Evolutionary conservation across 768 basidiomycete genomes (phyloP), one percentile per base, ranked within the genome.

Genomic region (Dendrothele bispora): DNA sequence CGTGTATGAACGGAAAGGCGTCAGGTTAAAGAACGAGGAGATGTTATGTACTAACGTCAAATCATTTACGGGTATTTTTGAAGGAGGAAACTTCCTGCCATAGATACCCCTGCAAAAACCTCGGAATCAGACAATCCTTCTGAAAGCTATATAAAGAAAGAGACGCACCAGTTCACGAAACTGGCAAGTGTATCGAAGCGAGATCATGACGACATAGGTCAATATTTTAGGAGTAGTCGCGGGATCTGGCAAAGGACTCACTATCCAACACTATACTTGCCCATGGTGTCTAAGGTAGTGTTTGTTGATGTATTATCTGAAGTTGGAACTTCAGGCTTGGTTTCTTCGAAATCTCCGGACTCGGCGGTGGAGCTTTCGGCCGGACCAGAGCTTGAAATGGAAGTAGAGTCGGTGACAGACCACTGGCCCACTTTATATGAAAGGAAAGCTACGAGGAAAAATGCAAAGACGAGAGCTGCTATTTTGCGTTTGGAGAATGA

Each of bases 21-120:
- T 26, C 39, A 32, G 20, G 21, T 35, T 26, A 12, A 53, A 15
- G 36, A 36, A 24, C 26, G 14, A 48, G 17, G 46, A 26, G 28
- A 43, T 39, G 28, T 29, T n/a, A 20, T 11, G 15, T 28, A 70
- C 84, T 53, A 67, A 90, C 88, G 95, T 98, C 56, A 99, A 79
- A 62, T 95, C 85, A 17, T 88, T 65, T 3, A 67, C 79, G 10
- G 95, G 97, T 51, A 98, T 92, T 40, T 80, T 62, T 3, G 86
- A 84, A 1, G 95, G 95, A 28, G 87, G 88, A 64, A 80, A 99
- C 66, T 93, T 95, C 50, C 95, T 79, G 22, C 83, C 97, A 61
- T 98, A 98, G 28, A 98, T 98, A 5, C 92, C 95, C 94, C 93
- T 88, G 53, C 37, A 48, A 29, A 42, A 20, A 30, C 21, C 38